Evolutionary conservation across 1,284 basidiomycete species (phyloP), one percentile per base, ranked within the genome.

Genomic region (Pterula multifida): DNA sequence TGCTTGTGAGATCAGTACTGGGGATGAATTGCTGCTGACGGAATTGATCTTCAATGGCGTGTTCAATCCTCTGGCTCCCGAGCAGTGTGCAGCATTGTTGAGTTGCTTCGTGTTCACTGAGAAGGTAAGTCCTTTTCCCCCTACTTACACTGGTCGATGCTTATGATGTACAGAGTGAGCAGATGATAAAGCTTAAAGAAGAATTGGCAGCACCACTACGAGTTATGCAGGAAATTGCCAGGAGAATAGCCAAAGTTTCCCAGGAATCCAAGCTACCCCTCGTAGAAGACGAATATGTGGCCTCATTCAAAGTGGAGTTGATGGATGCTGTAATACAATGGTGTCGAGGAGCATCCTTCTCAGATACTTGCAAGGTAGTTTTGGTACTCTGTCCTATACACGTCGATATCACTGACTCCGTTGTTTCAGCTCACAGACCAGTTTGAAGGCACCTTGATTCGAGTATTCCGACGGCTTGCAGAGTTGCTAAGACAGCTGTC

Each of bases 21-120:
- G 96, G 12, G 96, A 99, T 62, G 96, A 99, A 67, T 68, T 99
- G 47, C 72, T 99, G 25, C 73, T 99, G 54, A 98, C 96, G 0
- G 96, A 99, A 66, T 78, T 99, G 63, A 88, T 98, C 56, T 98
- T 99, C 73, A 93, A 96, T 57, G 95, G 95, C 50, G 86, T 85
- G 2, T 98, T 99, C 74, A 97, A 97, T 61, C 66, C 87, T 2
- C 67, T 98, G 36, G 71, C 78, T 0, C 94, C 96, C 0, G 92
- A 97, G 61, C 91, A 97, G 55, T 92, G 87, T 61, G 95, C 95
- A 0, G 90, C 91, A 1, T 64, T 99, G 15, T 70, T 98, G 23
- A 92, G 89, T 58, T 98, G 95, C 63, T 99, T 98, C 62, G 95
- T 98, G 15, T 98, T 98, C 65, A 78, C 84, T 15, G 96, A 99